phyloP scores from a whole-genome alignment of 495 filamentous ascomycete genomes.

The Copromyces sp. region DNA sequence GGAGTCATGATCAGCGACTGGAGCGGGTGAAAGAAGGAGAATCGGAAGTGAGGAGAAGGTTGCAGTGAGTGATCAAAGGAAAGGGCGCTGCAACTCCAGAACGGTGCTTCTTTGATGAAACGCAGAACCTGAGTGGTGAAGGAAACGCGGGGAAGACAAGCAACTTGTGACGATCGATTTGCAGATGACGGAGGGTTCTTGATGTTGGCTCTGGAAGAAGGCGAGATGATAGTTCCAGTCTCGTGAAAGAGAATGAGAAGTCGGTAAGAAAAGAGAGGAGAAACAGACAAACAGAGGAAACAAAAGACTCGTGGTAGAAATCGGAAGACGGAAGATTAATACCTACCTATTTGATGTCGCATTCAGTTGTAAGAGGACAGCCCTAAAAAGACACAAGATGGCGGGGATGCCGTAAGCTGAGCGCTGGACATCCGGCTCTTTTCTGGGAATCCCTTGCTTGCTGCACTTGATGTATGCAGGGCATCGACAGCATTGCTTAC shows the following conservation, averaged over 20 bases:
- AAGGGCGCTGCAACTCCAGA: background rate
- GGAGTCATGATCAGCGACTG: background rate
- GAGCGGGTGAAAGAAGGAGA: background rate
- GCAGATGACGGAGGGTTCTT: background rate
- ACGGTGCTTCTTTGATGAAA: background rate
- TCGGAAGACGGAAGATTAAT: background rate
- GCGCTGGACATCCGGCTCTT: background rate
- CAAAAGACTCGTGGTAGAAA: background rate
- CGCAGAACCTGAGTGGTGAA: background rate
- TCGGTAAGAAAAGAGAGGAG: conserved; percentile 2
- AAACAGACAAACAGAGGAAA: background rate
- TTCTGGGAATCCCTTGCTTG: background rate
- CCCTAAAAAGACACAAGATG: background rate
- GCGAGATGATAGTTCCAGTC: background rate
- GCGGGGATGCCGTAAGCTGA: conserved; percentile 4
- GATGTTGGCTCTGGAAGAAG: background rate
- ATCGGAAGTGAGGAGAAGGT: background rate
- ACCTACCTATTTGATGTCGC: too few species aligned
- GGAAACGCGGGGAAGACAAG: background rate
- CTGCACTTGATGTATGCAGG: background rate
- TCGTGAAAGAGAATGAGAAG: background rate
- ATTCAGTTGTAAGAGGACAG: background rate
- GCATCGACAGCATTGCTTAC: background rate
- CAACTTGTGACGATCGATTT: background rate
- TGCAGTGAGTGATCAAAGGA: background rate